phyloP scores from a whole-genome alignment of 176 grass and related monocot species.

The Bolboschoenus planiculmis region DNA sequence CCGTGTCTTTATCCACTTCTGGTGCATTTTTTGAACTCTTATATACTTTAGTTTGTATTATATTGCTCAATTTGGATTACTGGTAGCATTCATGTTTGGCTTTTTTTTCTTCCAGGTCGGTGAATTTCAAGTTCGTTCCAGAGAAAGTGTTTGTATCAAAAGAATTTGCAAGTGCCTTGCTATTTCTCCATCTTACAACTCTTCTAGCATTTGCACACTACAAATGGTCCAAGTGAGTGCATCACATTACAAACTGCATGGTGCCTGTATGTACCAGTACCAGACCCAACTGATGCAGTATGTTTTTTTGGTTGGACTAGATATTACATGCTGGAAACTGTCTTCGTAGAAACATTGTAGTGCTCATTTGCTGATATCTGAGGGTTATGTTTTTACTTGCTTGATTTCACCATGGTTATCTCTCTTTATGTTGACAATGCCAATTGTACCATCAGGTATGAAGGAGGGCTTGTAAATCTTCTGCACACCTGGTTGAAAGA shows the following conservation, averaged over 20 bases:
- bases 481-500: slow-evolving; percentile 45
- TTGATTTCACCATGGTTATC: neutral
- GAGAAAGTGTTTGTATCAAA: slow-evolving; percentile 90
- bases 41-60: slow-evolving; percentile 1
- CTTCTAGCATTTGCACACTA: slow-evolving; percentile 81
- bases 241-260: neutral
- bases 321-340: neutral
- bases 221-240: slow-evolving; percentile 83
- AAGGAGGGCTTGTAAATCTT: slow-evolving; percentile 57
- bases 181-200: slow-evolving; percentile 74
- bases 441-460: slow-evolving; percentile 38
- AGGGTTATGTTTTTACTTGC: neutral
- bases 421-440: neutral
- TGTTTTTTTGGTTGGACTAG: neutral
- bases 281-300: neutral
- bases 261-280: neutral
- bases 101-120: slow-evolving; percentile 61
- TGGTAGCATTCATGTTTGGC: neutral
- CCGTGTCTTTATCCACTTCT: slow-evolving; percentile 97
- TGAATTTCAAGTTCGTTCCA: slow-evolving; percentile 95
- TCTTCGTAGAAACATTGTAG: too few species aligned
- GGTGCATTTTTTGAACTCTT: slow-evolving; percentile 38
- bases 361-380: neutral
- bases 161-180: slow-evolving; percentile 57
- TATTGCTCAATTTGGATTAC: slow-evolving; percentile 11